These are phyloP conservation scores for Bothriochloa decipiens DNA, from an alignment of 176 grass and related monocot genomes.

Conservation along the genomic window DNA sequence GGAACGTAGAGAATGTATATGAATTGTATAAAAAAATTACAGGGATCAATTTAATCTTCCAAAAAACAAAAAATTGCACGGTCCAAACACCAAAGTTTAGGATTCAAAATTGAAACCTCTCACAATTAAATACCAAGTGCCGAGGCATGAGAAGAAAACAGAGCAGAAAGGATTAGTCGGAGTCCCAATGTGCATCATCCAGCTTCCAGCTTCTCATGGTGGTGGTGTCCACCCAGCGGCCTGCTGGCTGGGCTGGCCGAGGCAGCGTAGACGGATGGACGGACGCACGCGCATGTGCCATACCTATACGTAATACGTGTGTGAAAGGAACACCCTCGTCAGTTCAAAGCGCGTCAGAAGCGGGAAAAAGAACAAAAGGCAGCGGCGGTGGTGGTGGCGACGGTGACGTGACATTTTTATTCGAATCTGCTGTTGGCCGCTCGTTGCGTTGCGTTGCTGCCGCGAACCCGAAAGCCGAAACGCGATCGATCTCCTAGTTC, in stretches of 20 bases:
- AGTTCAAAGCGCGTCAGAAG: slow-evolving; percentile 43
- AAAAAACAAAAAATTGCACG: background rate
- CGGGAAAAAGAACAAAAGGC: background rate
- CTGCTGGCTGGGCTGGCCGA: slow-evolving; percentile 38
- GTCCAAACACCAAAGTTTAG: background rate
- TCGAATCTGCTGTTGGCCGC: slow-evolving; percentile 13
- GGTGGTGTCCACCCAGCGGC: slow-evolving; percentile 37
- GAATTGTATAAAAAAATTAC: too few species aligned
- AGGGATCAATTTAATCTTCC: background rate
- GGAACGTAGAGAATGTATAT: too few species aligned
- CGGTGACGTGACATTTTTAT: background rate
- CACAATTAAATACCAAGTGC: background rate
- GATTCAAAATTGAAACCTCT: background rate
- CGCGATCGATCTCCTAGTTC: background rate
- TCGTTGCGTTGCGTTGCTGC: background rate
- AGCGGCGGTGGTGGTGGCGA: background rate
- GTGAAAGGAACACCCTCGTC: slow-evolving; percentile 12
- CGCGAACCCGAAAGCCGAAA: background rate
- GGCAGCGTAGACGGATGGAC: background rate
- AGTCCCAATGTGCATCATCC: background rate
- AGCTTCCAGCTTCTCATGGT: background rate
- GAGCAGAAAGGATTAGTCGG: background rate
- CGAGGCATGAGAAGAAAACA: background rate
- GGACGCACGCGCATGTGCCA: background rate
- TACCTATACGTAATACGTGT: background rate